Percentiles rank a stretch among this genome's conserved stretches.
Conservation (phyloP, 805 yeast species). For the Starmera dryadoides region DNA sequence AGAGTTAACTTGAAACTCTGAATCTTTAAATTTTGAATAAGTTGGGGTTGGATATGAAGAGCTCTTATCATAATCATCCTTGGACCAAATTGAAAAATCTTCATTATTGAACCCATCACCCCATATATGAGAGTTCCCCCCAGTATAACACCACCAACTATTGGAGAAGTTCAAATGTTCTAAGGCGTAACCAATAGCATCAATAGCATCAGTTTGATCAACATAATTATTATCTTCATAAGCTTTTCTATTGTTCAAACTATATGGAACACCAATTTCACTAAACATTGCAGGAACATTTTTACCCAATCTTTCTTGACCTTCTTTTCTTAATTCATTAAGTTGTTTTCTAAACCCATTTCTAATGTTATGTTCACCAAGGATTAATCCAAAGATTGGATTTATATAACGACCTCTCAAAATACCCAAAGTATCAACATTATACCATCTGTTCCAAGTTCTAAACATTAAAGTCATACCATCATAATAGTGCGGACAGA, state of each 20-base stretch:
- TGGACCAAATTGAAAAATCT: conserved; percentile 83
- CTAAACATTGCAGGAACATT: conserved; percentile 71
- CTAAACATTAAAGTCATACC: conserved; percentile 91
- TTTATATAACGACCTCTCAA: conserved; percentile 69
- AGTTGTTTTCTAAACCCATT: conserved; percentile 67
- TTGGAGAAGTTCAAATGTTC: conserved; percentile 68
- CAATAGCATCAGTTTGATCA: conserved; percentile 76
- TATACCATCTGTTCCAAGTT: conserved; percentile 75
- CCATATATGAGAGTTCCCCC: conserved; percentile 67
- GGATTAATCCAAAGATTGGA: conserved; percentile 67
- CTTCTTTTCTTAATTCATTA: conserved; percentile 57
- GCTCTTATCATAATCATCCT: conserved; percentile 31
- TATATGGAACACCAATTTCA: conserved; percentile 97
- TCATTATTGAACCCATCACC: conserved; percentile 95
- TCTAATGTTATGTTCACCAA: conserved; percentile 77
- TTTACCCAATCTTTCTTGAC: conserved; percentile 50
- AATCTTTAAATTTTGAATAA: not conserved
- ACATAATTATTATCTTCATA: conserved; percentile 58
- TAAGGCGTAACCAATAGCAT: conserved; percentile 71
- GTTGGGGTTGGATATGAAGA: too few relatives aligned
- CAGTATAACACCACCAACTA: conserved; percentile 82
- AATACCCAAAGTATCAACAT: conserved; percentile 86
- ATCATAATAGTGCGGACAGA: conserved; percentile 89
- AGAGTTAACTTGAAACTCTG: not conserved
- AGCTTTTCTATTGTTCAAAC: conserved; percentile 79